Base-by-base conservation (phyloP, 257 asterid genomes). In the Eucommia ulmoides region DNA sequence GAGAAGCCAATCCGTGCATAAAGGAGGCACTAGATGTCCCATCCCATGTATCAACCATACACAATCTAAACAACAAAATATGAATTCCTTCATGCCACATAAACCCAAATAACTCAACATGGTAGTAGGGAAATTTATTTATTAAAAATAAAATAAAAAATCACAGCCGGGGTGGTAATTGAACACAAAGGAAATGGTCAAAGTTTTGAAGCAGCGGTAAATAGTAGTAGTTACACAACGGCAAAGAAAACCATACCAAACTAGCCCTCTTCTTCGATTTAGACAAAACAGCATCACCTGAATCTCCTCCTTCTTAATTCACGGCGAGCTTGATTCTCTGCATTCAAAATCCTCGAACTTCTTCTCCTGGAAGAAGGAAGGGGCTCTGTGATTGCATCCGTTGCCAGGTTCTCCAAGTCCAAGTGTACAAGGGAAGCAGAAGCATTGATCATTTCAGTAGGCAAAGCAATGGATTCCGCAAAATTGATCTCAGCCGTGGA, bases 261-360 rank as follows among this genome's bases (percentile, higher is more conserved):
- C 16, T 35, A 10, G n/a, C 44, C 44, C 44, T 35, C 16, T 4
- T 35, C 44, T 18, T 35, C 16, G n/a, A 4, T 9, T n/a, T n/a
- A 2, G n/a, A 35, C 38, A 35, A 35, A 35, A 35, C 44, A 4
- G n/a, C 46, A 56, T 65, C 63, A 76, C 58, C 69, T 76, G 70
- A 76, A 55, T 58, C 83, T 69, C 60, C 76, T 66, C 61, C 70
- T 56, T 41, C 83, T 72, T 54, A 54, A 19, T 49, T 62, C 66
- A 47, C 54, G 68, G 44, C 58, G 50, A 52, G 41, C 45, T 24
- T 56, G 67, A 12, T 55, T 41, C 49, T 65, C 69, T n/a, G 45
- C 38, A 54, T 50, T 64, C 19, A 62, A 50, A 52, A 49, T 42
- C 67, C 79, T 55, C 5, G 66, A 69, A 53, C 83, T 73, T 17